Evolutionary conservation across 2,329 filamentous ascomycete genomes (phyloP), one percentile per base, ranked within the genome.

Genomic region (Colletotrichum lupini): DNA sequence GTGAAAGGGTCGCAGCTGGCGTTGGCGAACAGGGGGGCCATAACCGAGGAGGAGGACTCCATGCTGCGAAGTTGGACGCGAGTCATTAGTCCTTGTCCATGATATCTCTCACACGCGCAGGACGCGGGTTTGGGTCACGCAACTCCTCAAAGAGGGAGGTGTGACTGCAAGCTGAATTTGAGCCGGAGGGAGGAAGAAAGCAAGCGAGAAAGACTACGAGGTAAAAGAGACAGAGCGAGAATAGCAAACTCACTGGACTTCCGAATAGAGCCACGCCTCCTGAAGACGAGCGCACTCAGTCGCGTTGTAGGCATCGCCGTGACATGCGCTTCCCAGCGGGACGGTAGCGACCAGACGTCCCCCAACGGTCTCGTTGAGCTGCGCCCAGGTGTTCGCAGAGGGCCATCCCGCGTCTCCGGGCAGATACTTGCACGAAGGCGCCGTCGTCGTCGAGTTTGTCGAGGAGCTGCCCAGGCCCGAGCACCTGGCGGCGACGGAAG

Each of bases 21-120:
- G 70, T 80, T 80, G 49, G 78, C 75, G 59, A 78, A 81, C 58
- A 77, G 72, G 26, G 78, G 76, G 1, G 78, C 76, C 79, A 82
- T 81, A n/a, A 81, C 52, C 8, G 70, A 73, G 46, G 70, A 73
- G 5, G 70, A 73, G 12, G 70, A 73, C 22, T 52, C 55, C 70
- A 73, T 65, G 59, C 70, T 73, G 70, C 4, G 11, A n/a, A 42
- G 37, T 42, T 42, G 24, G 12, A 7, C 42, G 32, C 53, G 70
- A 60, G 67, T 73, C 46, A 61, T 59, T 42, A 52, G 56, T 1
- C 77, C 72, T 76, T 76, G 80, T 79, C 26, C 26, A 80, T 37
- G 42, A 22, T 52, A 9, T 11, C 28, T 74, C 24, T 73, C 61
- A 32, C 52, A 26, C 24, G 28, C n/a, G 28, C 32, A 22, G 14